Evolutionary conservation across 1,284 basidiomycete genomes (phyloP), one percentile per base, ranked within the genome.

Genomic region (Microbotryomycetes sp.): DNA sequence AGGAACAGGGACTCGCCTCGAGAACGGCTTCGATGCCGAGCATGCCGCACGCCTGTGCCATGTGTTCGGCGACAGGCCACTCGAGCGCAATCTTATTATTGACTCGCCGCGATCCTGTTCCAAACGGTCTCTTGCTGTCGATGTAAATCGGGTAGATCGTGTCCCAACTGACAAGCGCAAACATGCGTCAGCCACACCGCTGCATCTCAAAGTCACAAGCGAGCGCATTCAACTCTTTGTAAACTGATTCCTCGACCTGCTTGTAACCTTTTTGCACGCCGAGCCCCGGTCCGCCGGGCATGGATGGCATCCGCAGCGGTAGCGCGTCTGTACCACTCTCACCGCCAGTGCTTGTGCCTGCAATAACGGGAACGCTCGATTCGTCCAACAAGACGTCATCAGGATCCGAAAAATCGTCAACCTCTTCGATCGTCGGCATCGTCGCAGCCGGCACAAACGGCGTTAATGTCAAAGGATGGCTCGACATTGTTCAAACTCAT

Each of bases 41-140:
- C 15, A 83, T 78, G 67, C 80, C 82, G 29, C 87, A 86, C 2
- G 90, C 91, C 63, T 91, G 86, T 5, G 89, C 88, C 59, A 97
- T 91, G 73, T 91, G 88, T 66, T 89, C 86, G 75, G 89, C 91
- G 59, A 92, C 82, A 4, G 94, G 93, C 87, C 89, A 97, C 85
- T 91, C 92, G n/a, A 94, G 76, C 62, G 87, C 82, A 74, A 89
- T 85, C 59, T 83, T 80, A 56, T 91, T 83, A 23, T 85, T 78
- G 30, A 97, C 84, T 56, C 92, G 83, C 45, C 94, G 84, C 68
- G 88, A 84, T 18, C 91, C 90, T 9, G 82, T 85, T 7, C 85
- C 83, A 74, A 88, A 88, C 3, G 90, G 85, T 13, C 86, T 86
- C 76, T 97, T 97, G 50, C 92, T 91, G 75, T 98, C 94, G 67